Conservation (phyloP, 2,329 filamentous ascomycete genomes). For the Cordyceps fumosorosea region DNA sequence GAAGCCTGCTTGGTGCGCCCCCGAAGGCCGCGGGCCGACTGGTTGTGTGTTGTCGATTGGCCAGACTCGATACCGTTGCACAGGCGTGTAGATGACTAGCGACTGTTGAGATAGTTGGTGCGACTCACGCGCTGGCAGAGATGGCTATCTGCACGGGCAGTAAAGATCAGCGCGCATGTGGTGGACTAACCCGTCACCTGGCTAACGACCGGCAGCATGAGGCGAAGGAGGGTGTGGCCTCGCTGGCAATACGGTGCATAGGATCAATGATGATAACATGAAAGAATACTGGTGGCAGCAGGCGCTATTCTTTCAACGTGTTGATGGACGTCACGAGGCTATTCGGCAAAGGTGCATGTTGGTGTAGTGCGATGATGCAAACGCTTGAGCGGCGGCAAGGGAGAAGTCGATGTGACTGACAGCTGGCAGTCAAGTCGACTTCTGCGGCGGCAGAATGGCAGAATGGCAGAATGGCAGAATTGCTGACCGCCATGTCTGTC, state of each 20-base stretch:
- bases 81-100: neutral
- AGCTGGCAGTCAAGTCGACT: no score
- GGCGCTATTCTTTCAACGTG: neutral
- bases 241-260: neutral
- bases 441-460: neutral
- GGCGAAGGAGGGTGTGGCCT: neutral
- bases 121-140: neutral
- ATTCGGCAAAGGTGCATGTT: neutral
- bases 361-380: constrained; percentile 2
- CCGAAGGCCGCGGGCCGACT: constrained; percentile 5
- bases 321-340: constrained; percentile 3
- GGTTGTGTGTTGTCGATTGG: constrained; percentile 1
- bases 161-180: constrained; percentile 7
- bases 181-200: constrained; percentile 9
- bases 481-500: neutral
- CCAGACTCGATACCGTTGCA: neutral
- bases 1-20: constrained; percentile 1
- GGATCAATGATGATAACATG: neutral
- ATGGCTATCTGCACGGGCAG: neutral
- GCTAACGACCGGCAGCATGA: neutral
- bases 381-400: neutral
- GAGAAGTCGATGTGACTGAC: neutral
- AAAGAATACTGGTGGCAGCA: neutral
- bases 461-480: neutral
- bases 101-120: neutral